Conservation (phyloP, 2,329 filamentous ascomycete species). For the Colletotrichum phormii region DNA sequence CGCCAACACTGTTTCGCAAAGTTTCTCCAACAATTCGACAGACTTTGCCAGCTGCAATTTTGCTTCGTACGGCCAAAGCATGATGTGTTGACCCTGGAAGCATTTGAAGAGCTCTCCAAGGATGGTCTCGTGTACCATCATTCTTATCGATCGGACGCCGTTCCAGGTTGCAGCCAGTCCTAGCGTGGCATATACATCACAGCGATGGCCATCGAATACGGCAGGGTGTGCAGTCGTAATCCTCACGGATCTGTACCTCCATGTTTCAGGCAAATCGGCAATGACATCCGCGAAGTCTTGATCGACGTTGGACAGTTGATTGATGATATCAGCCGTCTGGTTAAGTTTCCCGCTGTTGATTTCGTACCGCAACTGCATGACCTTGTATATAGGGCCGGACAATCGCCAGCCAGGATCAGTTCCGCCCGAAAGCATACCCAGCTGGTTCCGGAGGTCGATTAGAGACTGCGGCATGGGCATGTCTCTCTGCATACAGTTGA, state of each 20-base stretch:
- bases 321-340: constrained; percentile 49
- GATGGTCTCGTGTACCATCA: constrained; percentile 61
- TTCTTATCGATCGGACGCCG: constrained; percentile 56
- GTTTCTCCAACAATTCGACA: constrained; percentile 50
- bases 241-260: constrained; percentile 55
- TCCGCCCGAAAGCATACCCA: constrained; percentile 49
- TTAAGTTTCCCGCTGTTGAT: constrained; percentile 53
- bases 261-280: constrained; percentile 51
- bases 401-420: constrained; percentile 56
- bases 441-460: constrained; percentile 57
- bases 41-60: constrained; percentile 51
- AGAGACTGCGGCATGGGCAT: constrained; percentile 61
- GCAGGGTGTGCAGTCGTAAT: constrained; percentile 53
- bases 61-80: constrained; percentile 44
- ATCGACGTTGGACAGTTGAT: constrained; percentile 53
- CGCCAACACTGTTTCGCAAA: constrained; percentile 56
- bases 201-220: constrained; percentile 52
- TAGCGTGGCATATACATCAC: constrained; percentile 60
- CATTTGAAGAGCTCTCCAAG: constrained; percentile 54
- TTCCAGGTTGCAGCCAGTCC: constrained; percentile 61
- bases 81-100: constrained; percentile 34
- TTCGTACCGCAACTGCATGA: constrained; percentile 60
- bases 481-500: constrained; percentile 63
- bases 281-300: constrained; percentile 55
- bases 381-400: constrained; percentile 56